phyloP scores from a whole-genome alignment of 2,329 filamentous ascomycete species.

The Colletotrichum coccodes region DNA sequence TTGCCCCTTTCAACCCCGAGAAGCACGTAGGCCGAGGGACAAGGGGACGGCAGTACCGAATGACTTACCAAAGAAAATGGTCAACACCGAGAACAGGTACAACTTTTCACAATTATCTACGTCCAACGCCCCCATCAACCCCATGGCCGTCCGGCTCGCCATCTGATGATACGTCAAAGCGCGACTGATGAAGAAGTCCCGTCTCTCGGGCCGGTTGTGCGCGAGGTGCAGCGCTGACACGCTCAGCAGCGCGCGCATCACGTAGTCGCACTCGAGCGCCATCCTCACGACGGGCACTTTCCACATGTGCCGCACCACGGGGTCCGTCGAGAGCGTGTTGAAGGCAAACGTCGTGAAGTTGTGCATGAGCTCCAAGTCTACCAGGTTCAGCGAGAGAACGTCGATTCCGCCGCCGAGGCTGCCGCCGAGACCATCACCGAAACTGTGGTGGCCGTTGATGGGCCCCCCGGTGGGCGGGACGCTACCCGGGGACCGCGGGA shows the following conservation, averaged over 20 bases:
- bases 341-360: slow-evolving; percentile 62
- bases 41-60: not conserved
- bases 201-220: slow-evolving; percentile 47
- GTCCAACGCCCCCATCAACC: slow-evolving; percentile 31
- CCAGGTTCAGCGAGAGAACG: slow-evolving; percentile 44
- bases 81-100: slow-evolving; percentile 44
- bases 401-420: slow-evolving; percentile 35
- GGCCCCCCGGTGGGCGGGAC: not conserved
- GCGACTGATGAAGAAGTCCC: slow-evolving; percentile 47
- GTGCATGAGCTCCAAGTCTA: slow-evolving; percentile 63
- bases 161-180: slow-evolving; percentile 34
- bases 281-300: slow-evolving; percentile 56
- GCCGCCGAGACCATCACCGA: slow-evolving; percentile 2
- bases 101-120: slow-evolving; percentile 38
- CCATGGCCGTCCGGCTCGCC: slow-evolving; percentile 33
- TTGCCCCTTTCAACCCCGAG: too few species aligned
- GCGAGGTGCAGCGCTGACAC: slow-evolving; percentile 61
- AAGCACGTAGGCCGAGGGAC: not conserved
- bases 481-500: slow-evolving; percentile 24
- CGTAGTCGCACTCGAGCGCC: slow-evolving; percentile 57
- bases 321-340: slow-evolving; percentile 54
- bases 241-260: slow-evolving; percentile 60
- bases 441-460: slow-evolving; percentile 1
- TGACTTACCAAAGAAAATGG: slow-evolving; percentile 43
- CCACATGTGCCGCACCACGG: slow-evolving; percentile 55